Evolutionary conservation across 352 stramenopile genomes (phyloP), one percentile per base, ranked within the genome.

Genomic region (Phytophthora agathidicida): DNA sequence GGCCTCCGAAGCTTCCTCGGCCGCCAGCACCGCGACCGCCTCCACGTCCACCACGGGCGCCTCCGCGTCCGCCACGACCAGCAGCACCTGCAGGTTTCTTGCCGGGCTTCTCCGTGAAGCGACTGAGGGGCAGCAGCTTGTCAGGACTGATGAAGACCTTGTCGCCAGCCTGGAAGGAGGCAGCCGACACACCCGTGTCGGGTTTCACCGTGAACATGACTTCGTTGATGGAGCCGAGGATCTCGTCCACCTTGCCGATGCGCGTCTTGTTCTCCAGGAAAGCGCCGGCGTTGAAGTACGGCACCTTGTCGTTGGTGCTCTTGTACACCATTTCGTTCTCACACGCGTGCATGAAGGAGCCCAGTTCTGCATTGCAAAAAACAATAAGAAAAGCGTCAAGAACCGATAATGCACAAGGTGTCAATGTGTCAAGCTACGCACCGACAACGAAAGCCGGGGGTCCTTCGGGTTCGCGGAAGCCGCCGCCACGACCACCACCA

Each of bases 191-290:
- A 46, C 96, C 96, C 19, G 96, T 68, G 59, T 98, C 96, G 26
- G 96, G 94, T 73, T 99, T 99, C 39, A 99, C 80, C 35, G 96
- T 99, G 75, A 99, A 99, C 80, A 95, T 94, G 48, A 97, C 88
- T 44, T 98, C 83, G 61, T 98, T 96, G 58, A 99, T 98, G 39
- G 96, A 96, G 35, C 97, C 97, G 36, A 99, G 89, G 70, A 99
- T 98, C 81, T 99, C 97, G 75, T 99, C 97, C 22, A 99, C 88
- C 73, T 99, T 99, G 60, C 97, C 97, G 61, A 99, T 98, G 69
- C 98, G 97, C 58, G 94, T 98, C 83, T 99, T 99, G 85, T 99
- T 99, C 71, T 99, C 95, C 3, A 99, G 82, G 85, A 98, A 99
- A 19, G 98, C 87, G 39, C 91, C 93, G 19, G 97, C 97, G 71